These are phyloP conservation scores for Barbarea vulgaris DNA, from an alignment of 345 rosid genomes.

Conservation along the genomic window DNA sequence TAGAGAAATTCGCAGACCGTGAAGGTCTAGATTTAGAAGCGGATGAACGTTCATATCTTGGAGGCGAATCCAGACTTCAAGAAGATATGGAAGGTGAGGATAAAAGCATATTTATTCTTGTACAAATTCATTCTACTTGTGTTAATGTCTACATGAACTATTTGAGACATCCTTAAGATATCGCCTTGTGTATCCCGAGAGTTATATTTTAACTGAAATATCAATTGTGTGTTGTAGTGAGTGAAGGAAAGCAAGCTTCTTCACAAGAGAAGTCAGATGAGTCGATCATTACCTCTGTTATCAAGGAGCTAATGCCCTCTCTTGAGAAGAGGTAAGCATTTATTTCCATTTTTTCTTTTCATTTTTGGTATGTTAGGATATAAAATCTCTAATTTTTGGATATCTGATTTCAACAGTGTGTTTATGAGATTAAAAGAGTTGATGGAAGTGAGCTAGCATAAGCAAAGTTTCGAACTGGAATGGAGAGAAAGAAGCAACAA, in stretches of 20 bases:
- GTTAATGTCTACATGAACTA: not conserved
- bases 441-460: slow-evolving; percentile 29
- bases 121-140: not conserved
- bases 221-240: slow-evolving; percentile 24
- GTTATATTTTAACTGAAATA: not conserved
- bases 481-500: not conserved
- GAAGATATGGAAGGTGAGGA: slow-evolving; percentile 50
- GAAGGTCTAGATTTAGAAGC: slow-evolving; percentile 48
- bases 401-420: not conserved
- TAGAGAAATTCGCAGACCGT: slow-evolving; percentile 53
- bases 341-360: not conserved
- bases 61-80: slow-evolving; percentile 45
- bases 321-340: slow-evolving; percentile 52
- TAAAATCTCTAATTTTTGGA: not conserved
- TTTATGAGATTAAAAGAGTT: slow-evolving; percentile 48
- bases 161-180: not conserved
- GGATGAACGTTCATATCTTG: slow-evolving; percentile 50
- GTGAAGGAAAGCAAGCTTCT: slow-evolving; percentile 38
- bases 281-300: slow-evolving; percentile 32
- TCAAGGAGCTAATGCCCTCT: slow-evolving; percentile 50
- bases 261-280: slow-evolving; percentile 32
- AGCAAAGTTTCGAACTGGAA: not conserved
- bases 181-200: not conserved
- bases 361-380: not conserved
- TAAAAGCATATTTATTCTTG: not conserved